Evolutionary conservation across 768 basidiomycete genomes (phyloP).

Genomic region (Kwoniella sp.): DNA sequence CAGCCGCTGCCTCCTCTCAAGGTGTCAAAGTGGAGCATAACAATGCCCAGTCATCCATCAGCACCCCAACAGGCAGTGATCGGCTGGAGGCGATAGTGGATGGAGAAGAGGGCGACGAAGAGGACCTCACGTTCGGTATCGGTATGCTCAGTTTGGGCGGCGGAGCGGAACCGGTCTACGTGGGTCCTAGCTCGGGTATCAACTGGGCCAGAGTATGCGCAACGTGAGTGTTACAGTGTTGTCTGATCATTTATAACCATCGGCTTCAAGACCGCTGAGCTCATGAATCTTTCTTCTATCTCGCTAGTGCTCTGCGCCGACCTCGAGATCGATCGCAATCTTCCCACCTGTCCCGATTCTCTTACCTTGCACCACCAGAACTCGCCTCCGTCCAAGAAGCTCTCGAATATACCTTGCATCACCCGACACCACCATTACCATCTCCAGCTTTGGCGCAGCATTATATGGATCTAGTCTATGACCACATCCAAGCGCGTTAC

Average conservation of each 20-base stretch:
- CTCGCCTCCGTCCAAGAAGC: conserved; percentile 36
- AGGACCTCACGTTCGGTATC: conserved; percentile 39
- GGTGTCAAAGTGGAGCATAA: conserved; percentile 11
- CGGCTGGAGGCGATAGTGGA: conserved; percentile 7
- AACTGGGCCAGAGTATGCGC: conserved; percentile 48
- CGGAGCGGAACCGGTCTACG: conserved; percentile 39
- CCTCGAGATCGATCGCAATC: conserved; percentile 24
- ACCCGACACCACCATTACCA: conserved; percentile 39
- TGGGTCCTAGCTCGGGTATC: conserved; percentile 43
- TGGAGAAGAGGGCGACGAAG: conserved; percentile 26
- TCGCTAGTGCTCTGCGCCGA: conserved; percentile 34
- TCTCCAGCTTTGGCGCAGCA: conserved; percentile 29
- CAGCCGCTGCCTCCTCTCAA: not conserved
- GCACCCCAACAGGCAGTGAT: conserved; percentile 7
- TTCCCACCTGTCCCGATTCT: conserved; percentile 35
- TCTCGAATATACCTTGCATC: conserved; percentile 33
- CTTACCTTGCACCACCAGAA: conserved; percentile 39
- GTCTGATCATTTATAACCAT: not conserved
- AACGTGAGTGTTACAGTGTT: conserved; percentile 30
- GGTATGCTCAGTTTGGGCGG: conserved; percentile 38
- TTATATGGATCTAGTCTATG: conserved; percentile 33
- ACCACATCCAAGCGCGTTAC: conserved; percentile 35
- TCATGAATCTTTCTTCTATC: not conserved
- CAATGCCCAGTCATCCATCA: not conserved
- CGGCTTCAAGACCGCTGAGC: not conserved